Evolutionary conservation across 371 early-diverging fungal species (phyloP).

Genomic region (Batkoa obscura): DNA sequence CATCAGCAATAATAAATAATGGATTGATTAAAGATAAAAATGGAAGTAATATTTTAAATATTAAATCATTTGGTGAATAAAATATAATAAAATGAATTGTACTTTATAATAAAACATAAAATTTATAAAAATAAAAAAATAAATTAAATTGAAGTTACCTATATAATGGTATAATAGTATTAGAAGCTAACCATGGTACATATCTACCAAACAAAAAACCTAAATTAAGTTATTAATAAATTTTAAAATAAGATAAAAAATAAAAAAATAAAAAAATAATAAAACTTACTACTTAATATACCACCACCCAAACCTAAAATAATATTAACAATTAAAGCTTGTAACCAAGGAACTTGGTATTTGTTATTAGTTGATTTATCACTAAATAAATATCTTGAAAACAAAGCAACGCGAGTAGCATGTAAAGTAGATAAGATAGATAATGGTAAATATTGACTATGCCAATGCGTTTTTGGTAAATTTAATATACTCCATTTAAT

Average conservation of each 20-base stretch:
- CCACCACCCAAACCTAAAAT: slow-evolving; percentile 4
- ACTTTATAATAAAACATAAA: not conserved
- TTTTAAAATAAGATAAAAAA: not conserved
- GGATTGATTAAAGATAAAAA: not conserved
- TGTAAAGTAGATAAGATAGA: slow-evolving; percentile 3
- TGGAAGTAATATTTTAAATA: not conserved
- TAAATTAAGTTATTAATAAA: not conserved
- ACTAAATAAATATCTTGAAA: not conserved
- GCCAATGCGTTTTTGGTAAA: not conserved
- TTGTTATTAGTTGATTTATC: not conserved
- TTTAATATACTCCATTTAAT: not conserved
- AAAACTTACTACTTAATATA: slow-evolving; percentile 3
- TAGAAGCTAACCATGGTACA: slow-evolving; percentile 5
- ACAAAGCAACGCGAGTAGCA: slow-evolving; percentile 1
- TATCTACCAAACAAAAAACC: slow-evolving; percentile 1
- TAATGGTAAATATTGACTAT: not conserved
- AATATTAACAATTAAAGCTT: slow-evolving; percentile 1
- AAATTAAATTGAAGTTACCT: not conserved
- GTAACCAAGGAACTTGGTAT: slow-evolving; percentile 1
- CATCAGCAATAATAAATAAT: slow-evolving; percentile 4
- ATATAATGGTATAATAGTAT: not conserved
- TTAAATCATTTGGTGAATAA: not conserved
- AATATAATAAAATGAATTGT: slow-evolving; percentile 1
- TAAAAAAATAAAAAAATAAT: not conserved
- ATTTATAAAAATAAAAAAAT: not conserved